phyloP scores from a whole-genome alignment of 2,329 filamentous ascomycete genomes.

The Zalaria sp. region DNA sequence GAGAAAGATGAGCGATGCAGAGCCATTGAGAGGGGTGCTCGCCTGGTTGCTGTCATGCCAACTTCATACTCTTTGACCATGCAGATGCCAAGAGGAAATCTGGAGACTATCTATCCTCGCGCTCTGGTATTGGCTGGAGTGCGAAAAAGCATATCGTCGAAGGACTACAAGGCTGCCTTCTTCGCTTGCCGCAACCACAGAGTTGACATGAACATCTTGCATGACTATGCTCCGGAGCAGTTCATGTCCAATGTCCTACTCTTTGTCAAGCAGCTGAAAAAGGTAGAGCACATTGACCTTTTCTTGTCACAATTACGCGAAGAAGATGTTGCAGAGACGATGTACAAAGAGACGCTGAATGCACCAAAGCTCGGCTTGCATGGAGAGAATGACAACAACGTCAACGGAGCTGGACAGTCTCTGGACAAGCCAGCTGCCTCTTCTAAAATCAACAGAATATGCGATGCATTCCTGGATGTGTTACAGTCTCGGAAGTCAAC shows the following conservation, averaged over 20 bases:
- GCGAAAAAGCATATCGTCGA: constrained; percentile 61
- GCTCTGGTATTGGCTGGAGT: constrained; percentile 89
- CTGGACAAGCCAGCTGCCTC: neutral
- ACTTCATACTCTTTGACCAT: constrained; percentile 73
- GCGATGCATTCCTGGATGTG: constrained; percentile 63
- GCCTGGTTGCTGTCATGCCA: constrained; percentile 77
- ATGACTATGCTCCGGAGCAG: constrained; percentile 79
- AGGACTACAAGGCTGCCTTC: constrained; percentile 75
- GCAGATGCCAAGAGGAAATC: constrained; percentile 90
- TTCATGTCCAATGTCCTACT: constrained; percentile 63
- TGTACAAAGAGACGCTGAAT: constrained; percentile 78
- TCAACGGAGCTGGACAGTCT: constrained; percentile 2
- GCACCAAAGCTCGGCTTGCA: constrained; percentile 13
- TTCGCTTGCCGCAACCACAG: constrained; percentile 79
- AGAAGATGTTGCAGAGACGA: constrained; percentile 83
- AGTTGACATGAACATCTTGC: constrained; percentile 95
- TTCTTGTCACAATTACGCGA: constrained; percentile 79
- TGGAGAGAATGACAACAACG: constrained; percentile 2
- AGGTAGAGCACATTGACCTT: constrained; percentile 70
- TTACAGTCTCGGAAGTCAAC: constrained; percentile 48
- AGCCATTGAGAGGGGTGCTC: constrained; percentile 78
- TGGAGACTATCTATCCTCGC: constrained; percentile 88
- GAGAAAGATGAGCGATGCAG: constrained; percentile 86
- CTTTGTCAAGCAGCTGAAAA: constrained; percentile 75
- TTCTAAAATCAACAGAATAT: constrained; percentile 74